These are phyloP conservation scores for Mrakia gelida DNA, from an alignment of 768 basidiomycete species.

Conservation along the genomic window DNA sequence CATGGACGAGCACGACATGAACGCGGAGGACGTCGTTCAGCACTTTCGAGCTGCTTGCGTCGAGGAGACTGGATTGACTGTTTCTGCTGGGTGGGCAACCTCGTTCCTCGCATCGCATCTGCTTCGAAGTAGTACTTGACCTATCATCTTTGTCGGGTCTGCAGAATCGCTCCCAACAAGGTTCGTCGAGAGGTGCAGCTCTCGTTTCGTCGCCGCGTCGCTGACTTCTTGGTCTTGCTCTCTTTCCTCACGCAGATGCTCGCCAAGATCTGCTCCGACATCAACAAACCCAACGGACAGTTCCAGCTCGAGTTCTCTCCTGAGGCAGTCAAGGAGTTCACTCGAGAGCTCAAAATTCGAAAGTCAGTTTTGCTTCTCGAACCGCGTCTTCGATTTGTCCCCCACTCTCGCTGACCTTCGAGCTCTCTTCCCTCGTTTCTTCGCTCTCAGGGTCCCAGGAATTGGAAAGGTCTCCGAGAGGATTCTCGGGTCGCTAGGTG, in stretches of 20 bases:
- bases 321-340: conserved; percentile 64
- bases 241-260: conserved; percentile 58
- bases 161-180: conserved; percentile 77
- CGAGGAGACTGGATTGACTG: conserved; percentile 76
- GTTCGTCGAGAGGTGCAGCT: not conserved
- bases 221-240: not conserved
- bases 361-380: conserved; percentile 45
- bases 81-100: conserved; percentile 65
- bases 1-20: conserved; percentile 62
- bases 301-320: conserved; percentile 67
- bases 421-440: not conserved
- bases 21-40: conserved; percentile 65
- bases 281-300: conserved; percentile 94
- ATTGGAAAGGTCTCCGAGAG: conserved; percentile 88
- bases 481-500: conserved; percentile 75
- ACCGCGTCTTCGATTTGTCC: too few species aligned
- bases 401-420: too few species aligned
- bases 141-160: not conserved
- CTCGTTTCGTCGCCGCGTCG: not conserved
- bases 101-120: not conserved
- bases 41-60: conserved; percentile 70
- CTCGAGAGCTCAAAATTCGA: conserved; percentile 74
- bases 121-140: too few species aligned
- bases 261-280: conserved; percentile 96
- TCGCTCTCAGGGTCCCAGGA: conserved; percentile 58